These are phyloP conservation scores for Aspergillus uvarum DNA, from an alignment of 2,329 filamentous ascomycete genomes.

Conservation along the genomic window DNA sequence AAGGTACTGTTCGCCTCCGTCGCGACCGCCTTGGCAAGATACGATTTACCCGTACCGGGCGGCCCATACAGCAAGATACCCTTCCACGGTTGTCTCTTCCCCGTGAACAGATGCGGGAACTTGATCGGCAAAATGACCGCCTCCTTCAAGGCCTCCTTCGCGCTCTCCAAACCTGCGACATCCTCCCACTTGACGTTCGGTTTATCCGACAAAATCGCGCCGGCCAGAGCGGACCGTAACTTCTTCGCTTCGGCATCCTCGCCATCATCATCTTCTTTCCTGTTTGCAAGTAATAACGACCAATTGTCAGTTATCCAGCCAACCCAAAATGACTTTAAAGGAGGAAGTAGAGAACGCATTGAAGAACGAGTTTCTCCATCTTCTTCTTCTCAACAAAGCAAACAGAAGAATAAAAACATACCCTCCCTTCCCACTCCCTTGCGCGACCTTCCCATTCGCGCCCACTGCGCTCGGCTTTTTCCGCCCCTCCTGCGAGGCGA, in stretches of 20 bases:
- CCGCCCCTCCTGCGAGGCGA: slow-evolving; percentile 62
- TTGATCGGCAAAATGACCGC: slow-evolving; percentile 97
- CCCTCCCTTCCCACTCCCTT: slow-evolving; percentile 56
- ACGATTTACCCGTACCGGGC: slow-evolving; percentile 95
- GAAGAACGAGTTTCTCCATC: too few species aligned
- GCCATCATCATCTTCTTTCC: slow-evolving; percentile 61
- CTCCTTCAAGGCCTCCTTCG: slow-evolving; percentile 96
- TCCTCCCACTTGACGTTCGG: slow-evolving; percentile 98
- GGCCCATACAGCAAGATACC: slow-evolving; percentile 95
- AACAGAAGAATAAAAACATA: slow-evolving; percentile 31
- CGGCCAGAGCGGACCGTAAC: slow-evolving; percentile 81
- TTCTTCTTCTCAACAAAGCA: too few species aligned
- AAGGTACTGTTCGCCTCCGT: slow-evolving; percentile 99
- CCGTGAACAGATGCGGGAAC: slow-evolving; percentile 93
- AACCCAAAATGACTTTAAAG: too few species aligned
- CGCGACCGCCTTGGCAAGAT: slow-evolving; percentile 93
- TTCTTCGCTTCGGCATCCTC: slow-evolving; percentile 94
- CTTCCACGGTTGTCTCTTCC: slow-evolving; percentile 97
- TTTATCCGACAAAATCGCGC: slow-evolving; percentile 91
- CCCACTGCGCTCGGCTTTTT: slow-evolving; percentile 54
- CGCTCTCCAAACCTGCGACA: slow-evolving; percentile 87
- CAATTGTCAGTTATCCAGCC: neutral
- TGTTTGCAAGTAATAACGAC: slow-evolving; percentile 15
- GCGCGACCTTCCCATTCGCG: slow-evolving; percentile 52
- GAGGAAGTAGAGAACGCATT: too few species aligned